phyloP scores from a whole-genome alignment of 768 basidiomycete species.

The Rhizopogon vinicolor region DNA sequence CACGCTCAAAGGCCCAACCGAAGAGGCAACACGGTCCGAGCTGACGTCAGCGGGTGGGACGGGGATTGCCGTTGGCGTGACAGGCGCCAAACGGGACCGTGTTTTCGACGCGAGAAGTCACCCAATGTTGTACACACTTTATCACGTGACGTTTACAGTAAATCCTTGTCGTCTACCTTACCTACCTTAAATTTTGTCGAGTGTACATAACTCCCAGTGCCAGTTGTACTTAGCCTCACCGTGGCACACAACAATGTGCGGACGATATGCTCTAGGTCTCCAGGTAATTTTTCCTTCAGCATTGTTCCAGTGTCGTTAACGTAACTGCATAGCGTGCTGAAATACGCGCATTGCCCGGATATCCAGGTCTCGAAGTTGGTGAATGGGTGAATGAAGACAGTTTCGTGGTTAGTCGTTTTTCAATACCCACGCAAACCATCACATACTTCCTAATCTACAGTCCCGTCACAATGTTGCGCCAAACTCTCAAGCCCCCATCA shows the following conservation, averaged over 20 bases:
- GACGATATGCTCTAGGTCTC: conserved; percentile 53
- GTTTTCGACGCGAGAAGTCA: no score
- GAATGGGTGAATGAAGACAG: conserved; percentile 60
- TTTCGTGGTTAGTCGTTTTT: conserved; percentile 39
- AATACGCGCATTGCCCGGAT: conserved; percentile 33
- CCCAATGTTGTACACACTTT: no score
- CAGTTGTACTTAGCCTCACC: no score
- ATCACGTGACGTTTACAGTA: no score
- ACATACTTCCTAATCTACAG: conserved; percentile 2
- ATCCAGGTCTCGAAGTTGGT: conserved; percentile 37
- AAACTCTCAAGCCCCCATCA: conserved; percentile 70
- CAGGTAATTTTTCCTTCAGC: conserved; percentile 27
- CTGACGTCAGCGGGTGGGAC: no score
- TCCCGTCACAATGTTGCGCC: conserved; percentile 84
- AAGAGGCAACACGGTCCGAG: no score
- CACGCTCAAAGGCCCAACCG: no score
- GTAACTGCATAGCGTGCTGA: conserved; percentile 17
- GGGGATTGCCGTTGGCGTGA: no score
- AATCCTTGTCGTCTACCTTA: no score
- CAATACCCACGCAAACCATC: neutral
- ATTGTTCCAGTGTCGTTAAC: neutral
- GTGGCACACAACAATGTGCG: conserved; percentile 57
- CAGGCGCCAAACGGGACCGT: no score
- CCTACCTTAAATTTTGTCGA: no score
- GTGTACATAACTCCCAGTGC: no score